A percentile compares a stretch with the other conserved stretches of the same genome.
phyloP scores from a whole-genome alignment of 1,139 yeast genomes.

The Geotrichum restrictum region DNA sequence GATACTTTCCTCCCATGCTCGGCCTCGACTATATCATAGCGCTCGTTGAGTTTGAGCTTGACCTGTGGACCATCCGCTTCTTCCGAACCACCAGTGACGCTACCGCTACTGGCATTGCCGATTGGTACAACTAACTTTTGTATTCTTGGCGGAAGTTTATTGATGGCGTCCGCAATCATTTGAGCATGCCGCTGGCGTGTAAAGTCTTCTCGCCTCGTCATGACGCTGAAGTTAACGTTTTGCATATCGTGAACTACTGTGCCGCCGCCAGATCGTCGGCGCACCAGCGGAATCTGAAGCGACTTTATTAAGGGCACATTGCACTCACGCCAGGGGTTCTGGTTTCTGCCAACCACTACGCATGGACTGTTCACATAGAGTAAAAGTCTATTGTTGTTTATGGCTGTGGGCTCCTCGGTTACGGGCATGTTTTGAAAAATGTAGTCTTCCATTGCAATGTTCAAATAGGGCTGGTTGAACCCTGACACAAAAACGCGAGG shows the following conservation, averaged over 20 bases:
- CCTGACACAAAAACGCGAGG: constrained; percentile 43
- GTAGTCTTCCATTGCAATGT: constrained; percentile 79
- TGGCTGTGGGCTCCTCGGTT: constrained; percentile 20
- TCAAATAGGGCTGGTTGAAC: constrained; percentile 63
- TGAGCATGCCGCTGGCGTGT: constrained; percentile 60
- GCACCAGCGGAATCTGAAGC: constrained; percentile 60
- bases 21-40: constrained; percentile 72
- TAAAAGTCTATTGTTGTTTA: constrained; percentile 51
- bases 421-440: constrained; percentile 63
- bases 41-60: constrained; percentile 50
- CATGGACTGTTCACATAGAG: constrained; percentile 78
- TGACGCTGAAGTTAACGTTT: constrained; percentile 79
- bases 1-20: constrained; percentile 55
- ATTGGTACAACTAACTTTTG: constrained; percentile 1
- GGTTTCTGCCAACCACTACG: constrained; percentile 93
- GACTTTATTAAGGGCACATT: constrained; percentile 57
- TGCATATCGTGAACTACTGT: constrained; percentile 96
- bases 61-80: constrained; percentile 34
- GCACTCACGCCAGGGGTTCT: constrained; percentile 88
- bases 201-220: constrained; percentile 66
- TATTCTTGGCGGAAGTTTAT: constrained; percentile 30
- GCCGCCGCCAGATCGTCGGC: constrained; percentile 93
- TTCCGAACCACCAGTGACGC: background rate
- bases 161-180: constrained; percentile 51
- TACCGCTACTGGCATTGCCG: background rate